Conservation (phyloP, 2,329 filamentous ascomycete genomes). For the Fusarium goolgardi region DNA sequence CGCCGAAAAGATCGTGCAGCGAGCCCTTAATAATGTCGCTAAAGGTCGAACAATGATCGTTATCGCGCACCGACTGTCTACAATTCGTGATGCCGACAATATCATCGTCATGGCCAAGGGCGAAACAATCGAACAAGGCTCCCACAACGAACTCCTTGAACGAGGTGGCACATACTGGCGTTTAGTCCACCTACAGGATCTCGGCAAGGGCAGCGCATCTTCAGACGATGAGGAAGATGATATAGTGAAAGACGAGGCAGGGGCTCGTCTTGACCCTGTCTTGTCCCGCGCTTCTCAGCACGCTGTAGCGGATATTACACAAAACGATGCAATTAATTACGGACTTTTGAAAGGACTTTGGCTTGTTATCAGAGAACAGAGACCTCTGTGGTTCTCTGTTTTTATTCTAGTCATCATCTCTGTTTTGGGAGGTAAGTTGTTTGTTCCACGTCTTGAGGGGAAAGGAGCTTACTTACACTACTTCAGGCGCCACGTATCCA, state of each 20-base stretch:
- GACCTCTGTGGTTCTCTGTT: constrained; percentile 42
- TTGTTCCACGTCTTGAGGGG: background rate
- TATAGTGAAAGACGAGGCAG: constrained; percentile 54
- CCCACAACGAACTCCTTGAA: constrained; percentile 67
- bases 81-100: constrained; percentile 70
- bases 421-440: constrained; percentile 46
- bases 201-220: constrained; percentile 42
- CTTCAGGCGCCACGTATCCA: constrained; percentile 54
- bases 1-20: constrained; percentile 64
- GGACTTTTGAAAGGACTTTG: constrained; percentile 48
- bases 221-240: constrained; percentile 34
- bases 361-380: constrained; percentile 50
- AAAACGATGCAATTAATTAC: constrained; percentile 32
- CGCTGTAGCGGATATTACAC: constrained; percentile 21
- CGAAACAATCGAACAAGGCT: constrained; percentile 69
- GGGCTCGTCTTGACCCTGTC: constrained; percentile 45
- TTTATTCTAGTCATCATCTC: constrained; percentile 41
- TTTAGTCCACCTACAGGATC: constrained; percentile 60
- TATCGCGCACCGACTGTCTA: constrained; percentile 71
- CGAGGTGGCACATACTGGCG: constrained; percentile 61
- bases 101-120: constrained; percentile 74
- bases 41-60: constrained; percentile 72
- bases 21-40: constrained; percentile 65
- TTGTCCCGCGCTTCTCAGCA: constrained; percentile 43
- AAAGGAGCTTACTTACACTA: background rate